phyloP scores from a whole-genome alignment of 495 filamentous ascomycete species.

The Aspergillus steynii region DNA sequence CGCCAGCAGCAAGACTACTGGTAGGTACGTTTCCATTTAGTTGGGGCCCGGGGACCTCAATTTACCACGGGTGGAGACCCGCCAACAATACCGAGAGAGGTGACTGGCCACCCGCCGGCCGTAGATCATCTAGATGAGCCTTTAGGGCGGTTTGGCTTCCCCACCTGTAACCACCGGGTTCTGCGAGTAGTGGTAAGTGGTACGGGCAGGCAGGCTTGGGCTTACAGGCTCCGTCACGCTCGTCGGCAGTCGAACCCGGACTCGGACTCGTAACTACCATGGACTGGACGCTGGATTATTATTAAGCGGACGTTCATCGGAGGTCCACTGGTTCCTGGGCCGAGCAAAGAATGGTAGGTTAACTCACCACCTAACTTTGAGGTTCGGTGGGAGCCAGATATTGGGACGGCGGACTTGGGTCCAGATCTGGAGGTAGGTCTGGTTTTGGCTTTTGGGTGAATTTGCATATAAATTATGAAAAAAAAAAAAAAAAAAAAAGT shows the following conservation, averaged over 20 bases:
- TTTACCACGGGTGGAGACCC: conserved; percentile 6
- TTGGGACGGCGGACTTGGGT: no score
- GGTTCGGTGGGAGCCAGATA: no score
- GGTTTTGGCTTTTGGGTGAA: no score
- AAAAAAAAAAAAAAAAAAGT: no score
- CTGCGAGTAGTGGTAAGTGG: no score
- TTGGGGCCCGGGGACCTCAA: background rate
- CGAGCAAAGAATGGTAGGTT: no score
- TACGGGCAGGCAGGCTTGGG: no score
- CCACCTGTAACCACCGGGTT: background rate
- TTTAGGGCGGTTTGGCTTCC: background rate
- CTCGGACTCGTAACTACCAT: background rate
- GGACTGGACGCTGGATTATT: background rate
- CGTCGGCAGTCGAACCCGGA: background rate
- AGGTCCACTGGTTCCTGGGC: background rate
- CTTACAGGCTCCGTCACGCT: background rate
- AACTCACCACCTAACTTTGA: no score
- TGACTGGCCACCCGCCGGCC: conserved; percentile 2
- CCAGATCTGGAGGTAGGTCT: no score
- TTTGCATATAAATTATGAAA: no score
- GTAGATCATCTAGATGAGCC: conserved; percentile 6
- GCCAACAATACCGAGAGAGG: conserved; percentile 3
- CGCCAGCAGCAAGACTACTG: no score
- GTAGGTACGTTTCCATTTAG: no score
- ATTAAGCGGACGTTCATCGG: background rate